Conservation (phyloP, 495 filamentous ascomycete species). For the Pyrenula aspistea region DNA sequence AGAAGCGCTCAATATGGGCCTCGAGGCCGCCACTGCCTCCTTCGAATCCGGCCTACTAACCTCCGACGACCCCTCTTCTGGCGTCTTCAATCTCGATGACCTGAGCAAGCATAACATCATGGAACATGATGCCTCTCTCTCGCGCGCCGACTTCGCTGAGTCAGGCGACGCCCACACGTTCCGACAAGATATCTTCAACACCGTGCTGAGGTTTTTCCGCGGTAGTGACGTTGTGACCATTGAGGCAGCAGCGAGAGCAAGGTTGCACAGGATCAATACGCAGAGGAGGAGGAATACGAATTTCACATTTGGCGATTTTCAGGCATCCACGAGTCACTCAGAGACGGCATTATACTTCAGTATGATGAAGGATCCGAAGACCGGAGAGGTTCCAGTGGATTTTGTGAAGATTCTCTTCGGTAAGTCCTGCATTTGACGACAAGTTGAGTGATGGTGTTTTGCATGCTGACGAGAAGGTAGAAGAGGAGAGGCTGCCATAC, state of each 20-base stretch:
- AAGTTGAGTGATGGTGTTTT: neutral
- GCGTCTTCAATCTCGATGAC: constrained; percentile 22
- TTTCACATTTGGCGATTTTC: constrained; percentile 5
- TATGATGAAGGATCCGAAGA: constrained; percentile 5
- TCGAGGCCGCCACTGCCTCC: neutral
- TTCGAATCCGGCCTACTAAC: constrained; percentile 13
- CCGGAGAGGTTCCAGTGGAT: constrained; percentile 5
- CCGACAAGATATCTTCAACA: constrained; percentile 20
- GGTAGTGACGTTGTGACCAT: neutral
- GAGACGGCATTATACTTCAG: constrained; percentile 8
- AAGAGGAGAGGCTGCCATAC: constrained; percentile 6
- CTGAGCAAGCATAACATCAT: constrained; percentile 20
- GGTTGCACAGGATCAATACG: neutral
- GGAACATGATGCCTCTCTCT: constrained; percentile 25
- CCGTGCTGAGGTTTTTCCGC: constrained; percentile 8
- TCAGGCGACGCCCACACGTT: constrained; percentile 22
- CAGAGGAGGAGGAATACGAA: constrained; percentile 1
- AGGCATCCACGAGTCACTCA: constrained; percentile 7
- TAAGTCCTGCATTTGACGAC: neutral
- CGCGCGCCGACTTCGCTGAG: constrained; percentile 18
- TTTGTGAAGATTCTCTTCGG: constrained; percentile 7
- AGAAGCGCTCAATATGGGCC: constrained; percentile 12
- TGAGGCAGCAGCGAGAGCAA: neutral
- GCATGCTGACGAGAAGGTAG: neutral
- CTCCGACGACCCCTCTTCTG: constrained; percentile 11